Evolutionary conservation across 257 asterid species (phyloP).

Genomic region (Lithospermum erythrorhizon): DNA sequence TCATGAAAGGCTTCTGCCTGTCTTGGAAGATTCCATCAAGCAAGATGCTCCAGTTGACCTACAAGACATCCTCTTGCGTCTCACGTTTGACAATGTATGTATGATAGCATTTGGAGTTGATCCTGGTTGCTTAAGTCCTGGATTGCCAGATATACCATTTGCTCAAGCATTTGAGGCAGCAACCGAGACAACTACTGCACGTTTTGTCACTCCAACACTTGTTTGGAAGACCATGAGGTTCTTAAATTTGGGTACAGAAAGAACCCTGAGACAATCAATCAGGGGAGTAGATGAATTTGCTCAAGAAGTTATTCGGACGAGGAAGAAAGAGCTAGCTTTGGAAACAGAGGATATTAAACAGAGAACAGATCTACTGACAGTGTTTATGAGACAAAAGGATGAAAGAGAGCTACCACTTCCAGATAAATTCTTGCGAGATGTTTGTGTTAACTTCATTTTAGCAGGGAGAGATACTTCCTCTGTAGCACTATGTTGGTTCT

Average conservation of each 20-base stretch:
- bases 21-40: constrained; percentile 37
- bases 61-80: constrained; percentile 64
- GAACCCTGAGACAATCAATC: constrained; percentile 40
- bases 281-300: constrained; percentile 65
- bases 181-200: constrained; percentile 56
- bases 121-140: constrained; percentile 68
- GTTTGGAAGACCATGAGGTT: constrained; percentile 69
- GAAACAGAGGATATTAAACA: constrained; percentile 15
- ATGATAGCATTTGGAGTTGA: constrained; percentile 95
- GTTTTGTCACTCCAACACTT: constrained; percentile 72
- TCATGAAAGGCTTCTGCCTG: constrained; percentile 59
- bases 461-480: constrained; percentile 98
- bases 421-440: constrained; percentile 55
- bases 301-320: constrained; percentile 45
- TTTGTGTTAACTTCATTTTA: constrained; percentile 80
- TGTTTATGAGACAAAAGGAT: constrained; percentile 60
- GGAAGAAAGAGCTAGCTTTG: constrained; percentile 52
- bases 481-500: constrained; percentile 91
- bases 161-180: constrained; percentile 84
- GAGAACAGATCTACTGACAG: constrained; percentile 66
- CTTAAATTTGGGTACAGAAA: constrained; percentile 49
- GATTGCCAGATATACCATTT: constrained; percentile 73
- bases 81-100: constrained; percentile 86
- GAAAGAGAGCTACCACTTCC: constrained; percentile 40
- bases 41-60: constrained; percentile 33